Base-by-base conservation (phyloP, 805 yeast species). In the Jamesozyma piceae region DNA sequence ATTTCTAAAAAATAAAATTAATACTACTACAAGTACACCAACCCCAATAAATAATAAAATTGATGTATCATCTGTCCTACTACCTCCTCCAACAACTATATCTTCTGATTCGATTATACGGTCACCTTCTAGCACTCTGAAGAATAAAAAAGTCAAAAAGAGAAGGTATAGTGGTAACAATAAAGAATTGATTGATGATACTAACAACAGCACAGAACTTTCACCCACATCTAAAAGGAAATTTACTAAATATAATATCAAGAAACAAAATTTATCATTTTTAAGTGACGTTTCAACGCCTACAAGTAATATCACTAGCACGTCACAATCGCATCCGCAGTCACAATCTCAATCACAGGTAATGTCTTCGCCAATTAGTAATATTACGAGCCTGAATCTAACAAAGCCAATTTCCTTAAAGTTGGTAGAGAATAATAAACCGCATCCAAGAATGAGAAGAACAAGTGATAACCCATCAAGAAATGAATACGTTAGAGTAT, bases 361-460 rank as follows among this genome's bases (percentile, higher is more conserved):
- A 13, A 24, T 24, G 24, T 19, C 40, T 5, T 37, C 40, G 6
- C 34, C 40, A 4, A 28, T 24, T 20, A 18, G 13, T 22, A 15
- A 11, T 11, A 15, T 6, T 5, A 24, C 10, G 10, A 24, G 28
- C 28, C 28, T 24, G 10, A 24, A 11, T 24, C 11, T 11, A 8
- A 17, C 24, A 22, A 32, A 38, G 5, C 35, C 44, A 20, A 31
- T 39, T 13, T 35, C 40, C 11, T 39, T 50, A 28, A 46, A 45
- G 36, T 43, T 54, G 18, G 62, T 57, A 3, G 63, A 58, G 38
- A 52, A 51, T 39, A 52, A 49, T 37, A 56, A 54, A 39, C 57
- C 58, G n/a, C 62, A 58, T 43, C 60, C 63, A 28, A 50, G 63
- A 39, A 51, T 54, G 60, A 52, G 57, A 36, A 44, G 62, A 27